Evolutionary conservation across 2,329 filamentous ascomycete genomes (phyloP), one percentile per base, ranked within the genome.

Genomic region (Hymenoscyphus repandus): DNA sequence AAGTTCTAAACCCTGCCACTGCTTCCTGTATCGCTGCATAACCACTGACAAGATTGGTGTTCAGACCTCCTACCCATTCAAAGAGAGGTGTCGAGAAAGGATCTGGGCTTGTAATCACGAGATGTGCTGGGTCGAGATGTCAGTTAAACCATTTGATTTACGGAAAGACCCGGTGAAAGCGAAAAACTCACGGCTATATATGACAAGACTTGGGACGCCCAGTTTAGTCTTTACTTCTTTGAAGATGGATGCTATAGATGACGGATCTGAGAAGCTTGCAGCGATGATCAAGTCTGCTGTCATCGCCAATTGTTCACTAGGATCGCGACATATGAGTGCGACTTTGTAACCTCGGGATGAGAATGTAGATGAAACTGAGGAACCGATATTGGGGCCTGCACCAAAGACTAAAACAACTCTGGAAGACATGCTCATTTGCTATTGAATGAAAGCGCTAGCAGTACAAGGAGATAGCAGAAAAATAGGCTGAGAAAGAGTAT

Each of bases 21-120:
- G 70, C 65, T 53, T 74, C 62, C 53, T 73, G 65, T 1, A 68
- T 65, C 2, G 72, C 71, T 5, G 66, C 67, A 49, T 69, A 72
- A 0, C 63, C 64, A 45, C 66, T 70, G 6, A 61, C 64, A 5
- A 62, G 62, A 54, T 74, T 75, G 56, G 73, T 62, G 6, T 59
- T 61, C 4, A 70, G 20, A 45, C 69, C 65, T 3, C 53, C 34
- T n/a, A 33, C 60, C 51, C 72, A 65, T 27, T 63, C 60, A 1
- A 49, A 55, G 6, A 64, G 47, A 11, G 70, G 57, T 0, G 69
- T 63, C 34, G 69, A 22, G 39, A 59, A 51, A n/a, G 50, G 49
- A 17, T 57, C 49, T 5, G 38, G 5, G 1, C 9, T 31, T 6
- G 34, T 32, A 11, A 33, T 22, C 7, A 13, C 18, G n/a, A 18